phyloP scores from a whole-genome alignment of 192 early-diverging fungal genomes.

The Coemansia sp. region DNA sequence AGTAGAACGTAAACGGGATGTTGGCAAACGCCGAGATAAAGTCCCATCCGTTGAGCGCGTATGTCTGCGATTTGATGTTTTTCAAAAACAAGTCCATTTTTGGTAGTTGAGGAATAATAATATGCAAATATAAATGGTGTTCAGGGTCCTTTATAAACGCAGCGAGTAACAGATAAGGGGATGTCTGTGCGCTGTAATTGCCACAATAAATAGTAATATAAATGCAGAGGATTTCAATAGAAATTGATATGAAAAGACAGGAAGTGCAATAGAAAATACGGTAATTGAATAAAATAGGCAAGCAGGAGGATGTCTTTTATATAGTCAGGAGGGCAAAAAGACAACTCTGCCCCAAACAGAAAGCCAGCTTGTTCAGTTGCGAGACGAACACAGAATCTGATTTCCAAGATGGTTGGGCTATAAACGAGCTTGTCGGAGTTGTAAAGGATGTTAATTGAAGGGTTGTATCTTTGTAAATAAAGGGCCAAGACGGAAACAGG shows the following conservation, averaged over 20 bases:
- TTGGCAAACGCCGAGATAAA: slow-evolving; percentile 37
- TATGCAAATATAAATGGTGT: not conserved
- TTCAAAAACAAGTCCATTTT: slow-evolving; percentile 17
- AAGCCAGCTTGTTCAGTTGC: no score
- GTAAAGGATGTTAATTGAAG: no score
- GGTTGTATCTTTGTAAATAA: not conserved
- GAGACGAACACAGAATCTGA: no score
- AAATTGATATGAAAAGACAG: no score
- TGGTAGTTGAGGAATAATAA: not conserved
- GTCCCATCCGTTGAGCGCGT: slow-evolving; percentile 34
- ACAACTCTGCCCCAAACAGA: no score
- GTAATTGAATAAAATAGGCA: not conserved
- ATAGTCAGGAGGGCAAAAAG: no score
- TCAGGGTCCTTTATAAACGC: no score
- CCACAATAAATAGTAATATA: not conserved
- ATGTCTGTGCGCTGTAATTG: no score
- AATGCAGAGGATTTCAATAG: not conserved
- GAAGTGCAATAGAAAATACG: no score
- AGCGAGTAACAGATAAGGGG: no score
- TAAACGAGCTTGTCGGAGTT: no score
- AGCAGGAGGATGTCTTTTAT: not conserved
- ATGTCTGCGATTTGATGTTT: slow-evolving; percentile 23
- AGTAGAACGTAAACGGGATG: slow-evolving; percentile 45
- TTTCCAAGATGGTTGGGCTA: no score
- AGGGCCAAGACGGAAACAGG: not conserved